phyloP scores from a whole-genome alignment of 139 green algal species.

The Coelastrella sp. region DNA sequence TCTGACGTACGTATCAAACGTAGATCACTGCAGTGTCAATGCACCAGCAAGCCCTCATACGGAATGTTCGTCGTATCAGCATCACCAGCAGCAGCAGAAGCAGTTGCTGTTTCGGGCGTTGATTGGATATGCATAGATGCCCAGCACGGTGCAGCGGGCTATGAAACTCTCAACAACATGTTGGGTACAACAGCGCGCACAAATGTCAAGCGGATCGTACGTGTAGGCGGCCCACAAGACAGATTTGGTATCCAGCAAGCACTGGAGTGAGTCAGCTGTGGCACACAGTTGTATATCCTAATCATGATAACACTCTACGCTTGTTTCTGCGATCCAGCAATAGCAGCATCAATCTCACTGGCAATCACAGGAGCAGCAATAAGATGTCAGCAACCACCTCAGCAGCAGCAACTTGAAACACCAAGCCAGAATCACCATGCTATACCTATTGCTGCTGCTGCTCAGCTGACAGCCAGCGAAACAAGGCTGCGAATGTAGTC shows the following conservation, averaged over 20 bases:
- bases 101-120: conserved; percentile 32
- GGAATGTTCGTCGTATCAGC: conserved; percentile 7
- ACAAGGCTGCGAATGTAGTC: not conserved
- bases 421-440: no score
- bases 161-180: conserved; percentile 35
- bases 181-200: conserved; percentile 2
- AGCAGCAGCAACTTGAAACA: no score
- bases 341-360: no score
- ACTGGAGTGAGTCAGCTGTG: conserved; percentile 46
- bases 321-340: no score
- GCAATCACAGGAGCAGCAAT: not conserved
- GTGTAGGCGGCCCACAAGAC: conserved; percentile 51
- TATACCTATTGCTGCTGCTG: not conserved
- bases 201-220: conserved; percentile 48
- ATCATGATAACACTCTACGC: no score
- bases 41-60: not conserved
- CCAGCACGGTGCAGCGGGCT: conserved; percentile 51
- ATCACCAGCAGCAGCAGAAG: conserved; percentile 47
- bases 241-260: conserved; percentile 51
- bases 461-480: no score
- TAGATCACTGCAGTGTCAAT: not conserved
- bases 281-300: not conserved
- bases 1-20: not conserved
- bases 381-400: no score
- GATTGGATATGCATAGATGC: conserved; percentile 53